Evolutionary conservation across 352 stramenopile genomes (phyloP).

Genomic region (Peronospora destructor): DNA sequence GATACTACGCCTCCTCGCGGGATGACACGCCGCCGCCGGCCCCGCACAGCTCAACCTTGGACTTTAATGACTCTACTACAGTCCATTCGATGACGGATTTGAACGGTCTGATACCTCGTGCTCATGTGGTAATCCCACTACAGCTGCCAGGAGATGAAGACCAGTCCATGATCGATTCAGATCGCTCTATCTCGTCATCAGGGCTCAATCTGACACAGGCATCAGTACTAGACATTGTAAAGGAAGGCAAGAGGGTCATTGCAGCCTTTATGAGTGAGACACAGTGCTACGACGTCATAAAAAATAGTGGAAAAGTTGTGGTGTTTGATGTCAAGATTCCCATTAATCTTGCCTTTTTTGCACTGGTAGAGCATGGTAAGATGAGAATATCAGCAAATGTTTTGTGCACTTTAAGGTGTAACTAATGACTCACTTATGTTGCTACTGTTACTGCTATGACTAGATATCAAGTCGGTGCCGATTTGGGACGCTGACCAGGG

Average conservation of each 20-base stretch:
- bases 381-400: not conserved
- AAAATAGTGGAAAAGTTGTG: slow-evolving; percentile 94
- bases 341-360: slow-evolving; percentile 98
- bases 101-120: slow-evolving; percentile 19
- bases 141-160: slow-evolving; percentile 29
- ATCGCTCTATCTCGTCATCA: slow-evolving; percentile 15
- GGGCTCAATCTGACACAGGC: slow-evolving; percentile 42
- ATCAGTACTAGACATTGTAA: slow-evolving; percentile 57
- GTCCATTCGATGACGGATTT: slow-evolving; percentile 15
- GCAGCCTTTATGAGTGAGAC: slow-evolving; percentile 83
- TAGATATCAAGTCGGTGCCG: slow-evolving; percentile 96
- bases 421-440: slow-evolving; percentile 10
- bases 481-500: slow-evolving; percentile 93
- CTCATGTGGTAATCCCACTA: slow-evolving; percentile 11
- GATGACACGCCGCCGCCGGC: slow-evolving; percentile 27
- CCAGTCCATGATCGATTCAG: slow-evolving; percentile 29
- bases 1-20: slow-evolving; percentile 45
- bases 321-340: slow-evolving; percentile 99
- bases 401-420: not conserved
- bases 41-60: slow-evolving; percentile 23
- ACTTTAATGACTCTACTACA: slow-evolving; percentile 21
- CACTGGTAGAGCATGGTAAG: slow-evolving; percentile 96
- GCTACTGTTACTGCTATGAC: not conserved
- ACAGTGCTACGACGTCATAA: slow-evolving; percentile 94
- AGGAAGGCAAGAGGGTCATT: slow-evolving; percentile 78